A percentile compares a stretch with the other conserved stretches of the same genome.
phyloP scores from a whole-genome alignment of 1,139 yeast species.

The Taiozyma onychis region DNA sequence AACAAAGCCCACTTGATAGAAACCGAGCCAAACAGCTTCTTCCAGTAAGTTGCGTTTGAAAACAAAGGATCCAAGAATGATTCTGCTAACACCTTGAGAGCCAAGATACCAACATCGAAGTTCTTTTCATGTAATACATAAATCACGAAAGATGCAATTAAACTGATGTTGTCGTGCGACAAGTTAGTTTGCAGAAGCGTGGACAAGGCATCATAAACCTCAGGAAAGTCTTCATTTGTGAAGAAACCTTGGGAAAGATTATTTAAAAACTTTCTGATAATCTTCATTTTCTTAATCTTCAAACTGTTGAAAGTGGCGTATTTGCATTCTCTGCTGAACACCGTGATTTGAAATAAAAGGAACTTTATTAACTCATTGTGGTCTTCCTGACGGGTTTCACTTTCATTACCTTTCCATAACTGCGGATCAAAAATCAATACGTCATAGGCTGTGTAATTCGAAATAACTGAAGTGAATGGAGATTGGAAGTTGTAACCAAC shows the following conservation, averaged over 20 bases:
- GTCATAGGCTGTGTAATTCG: constrained; percentile 41
- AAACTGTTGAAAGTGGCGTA: constrained; percentile 42
- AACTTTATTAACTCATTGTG: constrained; percentile 39
- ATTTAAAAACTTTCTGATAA: constrained; percentile 48
- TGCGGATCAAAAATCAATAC: constrained; percentile 42
- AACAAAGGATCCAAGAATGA: constrained; percentile 20
- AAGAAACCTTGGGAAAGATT: constrained; percentile 40
- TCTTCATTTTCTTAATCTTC: constrained; percentile 47
- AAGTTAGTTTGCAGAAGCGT: constrained; percentile 34
- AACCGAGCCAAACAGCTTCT: constrained; percentile 49
- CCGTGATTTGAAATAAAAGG: constrained; percentile 50
- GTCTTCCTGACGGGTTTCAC: constrained; percentile 19
- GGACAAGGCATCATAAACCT: constrained; percentile 32
- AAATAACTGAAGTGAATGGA: constrained; percentile 39
- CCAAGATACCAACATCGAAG: constrained; percentile 15
- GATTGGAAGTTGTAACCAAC: constrained; percentile 39
- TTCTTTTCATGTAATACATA: constrained; percentile 30
- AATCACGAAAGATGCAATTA: constrained; percentile 36
- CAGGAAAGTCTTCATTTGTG: constrained; percentile 29
- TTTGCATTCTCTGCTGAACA: constrained; percentile 46
- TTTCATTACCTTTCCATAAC: constrained; percentile 36
- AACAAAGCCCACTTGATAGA: constrained; percentile 65
- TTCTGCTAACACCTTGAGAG: constrained; percentile 11
- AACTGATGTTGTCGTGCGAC: constrained; percentile 33
- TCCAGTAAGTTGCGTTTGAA: constrained; percentile 19